Conservation (phyloP, 2,329 filamentous ascomycete genomes). For the Xylariaceae sp. region DNA sequence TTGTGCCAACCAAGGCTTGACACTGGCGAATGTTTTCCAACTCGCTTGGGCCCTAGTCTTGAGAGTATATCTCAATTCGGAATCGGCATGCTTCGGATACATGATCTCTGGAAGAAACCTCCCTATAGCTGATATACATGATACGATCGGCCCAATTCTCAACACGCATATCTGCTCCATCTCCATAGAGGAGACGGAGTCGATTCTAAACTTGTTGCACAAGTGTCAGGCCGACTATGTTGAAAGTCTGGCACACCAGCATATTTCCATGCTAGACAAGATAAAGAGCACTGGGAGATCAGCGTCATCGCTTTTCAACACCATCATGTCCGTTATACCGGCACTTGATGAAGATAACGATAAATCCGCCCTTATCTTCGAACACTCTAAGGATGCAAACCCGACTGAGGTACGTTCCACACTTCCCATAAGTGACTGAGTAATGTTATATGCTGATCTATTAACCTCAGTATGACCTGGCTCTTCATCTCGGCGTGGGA, state of each 20-base stretch:
- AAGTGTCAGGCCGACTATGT: constrained; percentile 2
- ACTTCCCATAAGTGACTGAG: neutral
- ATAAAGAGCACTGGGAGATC: neutral
- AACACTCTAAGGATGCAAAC: neutral
- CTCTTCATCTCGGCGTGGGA: constrained; percentile 1
- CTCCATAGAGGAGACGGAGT: neutral
- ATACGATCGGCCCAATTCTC: constrained; percentile 9
- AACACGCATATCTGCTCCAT: constrained; percentile 9
- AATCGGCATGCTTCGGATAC: constrained; percentile 9
- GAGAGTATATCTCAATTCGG: neutral
- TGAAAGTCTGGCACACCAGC: constrained; percentile 7
- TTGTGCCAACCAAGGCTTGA: neutral
- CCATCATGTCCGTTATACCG: constrained; percentile 8
- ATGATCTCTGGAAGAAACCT: constrained; percentile 5
- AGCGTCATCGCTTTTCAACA: constrained; percentile 7
- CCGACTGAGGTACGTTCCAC: constrained; percentile 2
- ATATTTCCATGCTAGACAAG: constrained; percentile 3
- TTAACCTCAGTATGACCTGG: constrained; percentile 7
- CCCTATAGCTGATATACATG: constrained; percentile 3
- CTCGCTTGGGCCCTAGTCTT: constrained; percentile 10
- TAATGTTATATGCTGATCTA: neutral
- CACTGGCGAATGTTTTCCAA: constrained; percentile 7
- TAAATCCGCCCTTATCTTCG: neutral
- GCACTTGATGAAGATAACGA: neutral
- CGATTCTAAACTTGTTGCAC: neutral